Base-by-base conservation (phyloP, 345 rosid species). In the Leavenworthia alabamica region DNA sequence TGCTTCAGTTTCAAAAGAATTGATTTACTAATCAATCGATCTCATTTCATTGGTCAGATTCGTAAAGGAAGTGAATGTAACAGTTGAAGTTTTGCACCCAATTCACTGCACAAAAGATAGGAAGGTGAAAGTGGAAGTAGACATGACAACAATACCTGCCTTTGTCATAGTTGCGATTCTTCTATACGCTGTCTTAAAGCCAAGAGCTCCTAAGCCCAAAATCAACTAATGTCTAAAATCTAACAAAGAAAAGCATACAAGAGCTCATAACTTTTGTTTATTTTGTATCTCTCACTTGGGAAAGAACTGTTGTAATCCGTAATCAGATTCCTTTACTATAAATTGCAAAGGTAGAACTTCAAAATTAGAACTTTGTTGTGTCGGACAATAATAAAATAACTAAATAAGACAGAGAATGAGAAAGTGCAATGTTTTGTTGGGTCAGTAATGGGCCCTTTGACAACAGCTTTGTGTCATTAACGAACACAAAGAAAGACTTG, bases 71-170 rank as follows among this genome's bases (percentile, higher is more conserved):
- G 99, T 88, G 60, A 88, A 90, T 75, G 77, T 83, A 47, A 88
- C 96, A 8, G 73, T 90, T 5, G 81, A 62, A 12, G 68, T 79
- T 24, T 84, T 93, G 47, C 97, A 86, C 73, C 99, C 97, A 24
- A 72, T 93, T 73, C 97, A 88, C 66, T 93, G 99, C 85, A 81
- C 80, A 13, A 83, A 72, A 68, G 95, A 81, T 51, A 79, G 96
- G 82, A 83, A 83, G 66, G 82, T 93, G 43, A 76, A 85, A 45
- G 76, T 89, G 46, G 85, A 76, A 74, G 67, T 87, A 7, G 96
- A 89, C 76, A 35, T 73, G 77, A 85, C 96, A n/a, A 90, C 97
- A 17, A 51, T 90, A 57, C 96, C 99, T 3, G 97, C 97, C 11
- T 79, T 93, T 68, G n/a, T 87, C 36, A 35, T 79, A 56, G 96